Evolutionary conservation across 192 early-diverging fungal genomes (phyloP), one percentile per base, ranked within the genome.

Genomic region (Phlyctochytrium planicorne): DNA sequence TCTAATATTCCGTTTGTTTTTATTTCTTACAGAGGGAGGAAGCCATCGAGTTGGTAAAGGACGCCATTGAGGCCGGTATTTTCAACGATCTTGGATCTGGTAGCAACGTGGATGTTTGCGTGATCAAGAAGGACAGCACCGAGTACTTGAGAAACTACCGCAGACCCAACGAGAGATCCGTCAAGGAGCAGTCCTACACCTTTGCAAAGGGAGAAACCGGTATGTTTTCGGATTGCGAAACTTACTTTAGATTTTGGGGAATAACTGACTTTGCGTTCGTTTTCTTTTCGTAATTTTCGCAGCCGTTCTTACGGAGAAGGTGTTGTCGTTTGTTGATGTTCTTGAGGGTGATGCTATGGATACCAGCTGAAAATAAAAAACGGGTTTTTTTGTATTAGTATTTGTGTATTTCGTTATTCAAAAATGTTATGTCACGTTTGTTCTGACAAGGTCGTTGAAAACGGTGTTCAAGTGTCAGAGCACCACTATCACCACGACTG

Each of bases 51-150:
- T 61, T 99, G 59, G 97, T 97, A 10, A 89, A 91, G 62, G 91
- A 96, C 57, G 94, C 95, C 53, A 94, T 99, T 74, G 89, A 92
- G 75, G 90, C 95, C 16, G 97, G 97, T 88, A 94, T 99, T 65
- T 99, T 99, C 82, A 97, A 99, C 80, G 97, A 99, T 76, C 75
- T 97, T 34, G 97, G 97, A 68, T 99, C 97, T 52, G 97, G 97
- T 61, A 93, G 89, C 31, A 97, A 96, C 74, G 94, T 99, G 55
- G 94, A 99, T 78, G 86, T 97, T 0, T 88, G 84, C 62, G 91
- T 99, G 3, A 95, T 99, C 74, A 92, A 88, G 60, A 91, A 91
- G 74, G 91, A 81, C 68, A 87, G 84, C 40, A 87, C 88, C 30
- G 95, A 99, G 57, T 87, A 90, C 57, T 82, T 93, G 27, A 87